Conservation (phyloP, 768 basidiomycete genomes). For the Leccinum disarticulatum region DNA sequence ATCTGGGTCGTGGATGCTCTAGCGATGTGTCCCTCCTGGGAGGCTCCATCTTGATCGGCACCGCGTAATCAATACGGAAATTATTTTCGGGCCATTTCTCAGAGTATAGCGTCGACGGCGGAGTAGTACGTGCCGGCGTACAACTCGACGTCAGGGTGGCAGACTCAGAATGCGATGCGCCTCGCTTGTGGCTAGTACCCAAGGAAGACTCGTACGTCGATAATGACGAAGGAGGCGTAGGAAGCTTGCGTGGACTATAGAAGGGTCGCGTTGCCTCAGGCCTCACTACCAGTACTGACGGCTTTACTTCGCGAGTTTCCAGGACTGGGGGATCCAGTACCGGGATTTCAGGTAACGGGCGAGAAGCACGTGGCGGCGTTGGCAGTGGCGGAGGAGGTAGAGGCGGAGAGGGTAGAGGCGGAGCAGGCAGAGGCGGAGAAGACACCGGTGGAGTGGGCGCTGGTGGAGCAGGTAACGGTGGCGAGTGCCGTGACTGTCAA, state of each 20-base stretch:
- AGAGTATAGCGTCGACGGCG: slow-evolving; percentile 31
- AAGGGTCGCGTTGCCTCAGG: slow-evolving; percentile 22
- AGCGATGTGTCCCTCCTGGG: slow-evolving; percentile 22
- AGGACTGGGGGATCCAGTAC: slow-evolving; percentile 14
- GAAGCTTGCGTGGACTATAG: slow-evolving; percentile 30
- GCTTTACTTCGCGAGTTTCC: slow-evolving; percentile 22
- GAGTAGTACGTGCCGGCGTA: slow-evolving; percentile 30
- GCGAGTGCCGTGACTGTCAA: slow-evolving; percentile 27
- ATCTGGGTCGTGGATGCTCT: slow-evolving; percentile 22
- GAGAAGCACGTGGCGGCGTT: slow-evolving; percentile 29
- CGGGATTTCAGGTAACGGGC: slow-evolving; percentile 32
- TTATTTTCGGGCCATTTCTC: slow-evolving; percentile 31
- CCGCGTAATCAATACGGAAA: slow-evolving; percentile 24
- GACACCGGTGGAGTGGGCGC: slow-evolving; percentile 13
- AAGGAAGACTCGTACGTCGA: slow-evolving; percentile 26
- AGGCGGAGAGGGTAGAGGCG: slow-evolving; percentile 22
- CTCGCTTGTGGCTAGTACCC: slow-evolving; percentile 15
- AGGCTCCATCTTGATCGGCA: slow-evolving; percentile 25
- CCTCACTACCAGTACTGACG: slow-evolving; percentile 8
- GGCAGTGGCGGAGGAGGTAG: slow-evolving; percentile 28
- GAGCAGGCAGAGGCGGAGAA: slow-evolving; percentile 18
- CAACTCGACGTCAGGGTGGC: slow-evolving; percentile 27
- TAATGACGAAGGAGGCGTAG: slow-evolving; percentile 31
- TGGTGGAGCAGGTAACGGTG: slow-evolving; percentile 22
- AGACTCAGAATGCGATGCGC: slow-evolving; percentile 22